A percentile compares a stretch with the other conserved stretches of the same genome.
These are phyloP conservation scores for Diaporthe batatas DNA, from an alignment of 2,329 filamentous ascomycete species.

Conservation along the genomic window DNA sequence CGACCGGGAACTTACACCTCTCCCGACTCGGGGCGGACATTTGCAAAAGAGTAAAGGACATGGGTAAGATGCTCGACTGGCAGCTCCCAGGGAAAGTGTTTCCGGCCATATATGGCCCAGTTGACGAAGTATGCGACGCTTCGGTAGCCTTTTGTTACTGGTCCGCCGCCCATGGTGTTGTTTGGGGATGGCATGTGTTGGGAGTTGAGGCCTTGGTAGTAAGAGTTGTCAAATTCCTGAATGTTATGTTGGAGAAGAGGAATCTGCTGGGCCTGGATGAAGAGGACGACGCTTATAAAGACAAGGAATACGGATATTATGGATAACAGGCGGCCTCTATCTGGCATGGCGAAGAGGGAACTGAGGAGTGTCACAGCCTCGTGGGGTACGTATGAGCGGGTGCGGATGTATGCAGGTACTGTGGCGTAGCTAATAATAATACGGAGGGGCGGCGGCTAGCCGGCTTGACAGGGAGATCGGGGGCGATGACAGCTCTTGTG, in stretches of 20 bases:
- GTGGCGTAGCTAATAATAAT: conserved; percentile 14
- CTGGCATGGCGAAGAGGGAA: conserved; percentile 30
- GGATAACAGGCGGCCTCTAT: conserved; percentile 39
- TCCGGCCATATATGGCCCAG: conserved; percentile 89
- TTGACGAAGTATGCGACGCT: conserved; percentile 82
- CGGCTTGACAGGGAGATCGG: conserved; percentile 12
- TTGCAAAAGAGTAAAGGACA: conserved; percentile 91
- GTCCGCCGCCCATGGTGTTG: conserved; percentile 59
- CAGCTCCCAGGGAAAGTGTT: conserved; percentile 87
- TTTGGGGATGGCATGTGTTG: conserved; percentile 39
- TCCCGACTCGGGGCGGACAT: conserved; percentile 82
- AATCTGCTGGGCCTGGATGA: conserved; percentile 29
- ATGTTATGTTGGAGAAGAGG: conserved; percentile 35
- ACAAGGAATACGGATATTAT: conserved; percentile 18
- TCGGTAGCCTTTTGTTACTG: conserved; percentile 64
- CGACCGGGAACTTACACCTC: conserved; percentile 69
- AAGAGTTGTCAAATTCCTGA: conserved; percentile 35
- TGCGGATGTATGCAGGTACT: conserved; percentile 28
- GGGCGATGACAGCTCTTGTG: conserved; percentile 27
- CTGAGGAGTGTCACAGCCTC: conserved; percentile 10
- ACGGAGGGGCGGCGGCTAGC: conserved; percentile 32
- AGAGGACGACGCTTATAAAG: conserved; percentile 36
- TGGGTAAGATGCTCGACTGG: conserved; percentile 87
- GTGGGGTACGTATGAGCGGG: conserved; percentile 22
- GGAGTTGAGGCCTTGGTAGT: conserved; percentile 28